Evolutionary conservation across 345 rosid genomes (phyloP), one percentile per base, ranked within the genome.

Genomic region (Gossypium bickii): DNA sequence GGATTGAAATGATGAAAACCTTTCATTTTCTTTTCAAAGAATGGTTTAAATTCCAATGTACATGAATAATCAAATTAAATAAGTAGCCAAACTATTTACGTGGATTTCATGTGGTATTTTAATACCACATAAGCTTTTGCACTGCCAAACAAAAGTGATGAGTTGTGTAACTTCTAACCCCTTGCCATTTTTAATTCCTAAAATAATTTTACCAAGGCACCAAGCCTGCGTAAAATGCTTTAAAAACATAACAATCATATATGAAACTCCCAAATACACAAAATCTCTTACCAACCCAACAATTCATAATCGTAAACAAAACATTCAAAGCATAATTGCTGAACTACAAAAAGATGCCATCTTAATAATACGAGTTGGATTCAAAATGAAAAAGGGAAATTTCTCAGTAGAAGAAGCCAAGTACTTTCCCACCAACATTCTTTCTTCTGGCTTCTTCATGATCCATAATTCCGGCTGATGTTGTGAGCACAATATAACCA

Each of bases 401-500:
- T 27, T n/a, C 24, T 34, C 7, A 61, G 60, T 90, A 90, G 71
- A 90, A 88, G 85, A 90, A 90, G 8, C 94, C 94, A 53, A 90
- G 89, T 45, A 90, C 91, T 71, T 90, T 90, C 59, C 94, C 94
- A 65, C 94, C 94, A 5, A 87, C 94, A 70, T 90, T 90, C 91
- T 90, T 90, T 76, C 95, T 88, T 72, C 95, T 87, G 0, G 95
- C 93, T 82, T 90, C 95, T 78, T 90, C 95, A 22, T 90, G 95
- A 78, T 90, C 95, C 95, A 90, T 90, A 80, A 90, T 90, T 52
- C 95, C 91, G 9, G 93, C 92, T 27, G 95, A 90, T 57, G 95
- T 90, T 2, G 95, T 90, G 78, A 90, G 76, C 79, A 90, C 93
- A 64, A 90, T 90, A 62, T 85, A 90, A n/a, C 95, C 95, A 79